A percentile compares a stretch with the other conserved stretches of the same genome.
These are phyloP conservation scores for Monosporozyma aquatica DNA, from an alignment of 805 yeast species.

Conservation along the genomic window DNA sequence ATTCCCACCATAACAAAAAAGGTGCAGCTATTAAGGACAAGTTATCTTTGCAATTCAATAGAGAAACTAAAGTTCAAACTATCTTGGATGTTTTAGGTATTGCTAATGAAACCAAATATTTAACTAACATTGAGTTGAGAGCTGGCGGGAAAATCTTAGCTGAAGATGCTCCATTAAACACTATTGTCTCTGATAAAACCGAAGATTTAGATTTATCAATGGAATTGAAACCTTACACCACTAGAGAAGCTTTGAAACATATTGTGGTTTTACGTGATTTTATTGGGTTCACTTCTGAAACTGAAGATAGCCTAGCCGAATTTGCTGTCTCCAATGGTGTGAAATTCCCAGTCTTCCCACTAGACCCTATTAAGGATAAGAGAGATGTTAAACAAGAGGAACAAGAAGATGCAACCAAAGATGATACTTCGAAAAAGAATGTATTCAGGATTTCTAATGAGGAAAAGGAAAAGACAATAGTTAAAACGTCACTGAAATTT, in stretches of 20 bases:
- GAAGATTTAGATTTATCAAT: slow-evolving; percentile 13
- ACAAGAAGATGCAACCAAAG: slow-evolving; percentile 11
- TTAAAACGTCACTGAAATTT: slow-evolving; percentile 19
- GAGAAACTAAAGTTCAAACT: slow-evolving; percentile 21
- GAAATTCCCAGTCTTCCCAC: slow-evolving; percentile 22
- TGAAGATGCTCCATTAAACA: slow-evolving; percentile 11
- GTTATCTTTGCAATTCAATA: slow-evolving; percentile 20
- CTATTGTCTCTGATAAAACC: slow-evolving; percentile 12
- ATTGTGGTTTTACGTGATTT: slow-evolving; percentile 26
- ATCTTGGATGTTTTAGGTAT: slow-evolving; percentile 21
- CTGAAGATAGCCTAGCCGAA: slow-evolving; percentile 26
- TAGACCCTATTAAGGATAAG: slow-evolving; percentile 16
- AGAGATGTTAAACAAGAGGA: slow-evolving; percentile 6
- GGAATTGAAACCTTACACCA: slow-evolving; percentile 22
- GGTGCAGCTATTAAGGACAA: slow-evolving; percentile 7
- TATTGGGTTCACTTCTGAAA: slow-evolving; percentile 28
- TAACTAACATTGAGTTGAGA: slow-evolving; percentile 23
- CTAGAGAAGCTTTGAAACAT: slow-evolving; percentile 27
- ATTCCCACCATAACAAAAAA: slow-evolving; percentile 8
- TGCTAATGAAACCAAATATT: slow-evolving; percentile 21
- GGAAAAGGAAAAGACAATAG: slow-evolving; percentile 21
- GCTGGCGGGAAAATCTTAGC: slow-evolving; percentile 12
- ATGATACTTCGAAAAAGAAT: slow-evolving; percentile 14
- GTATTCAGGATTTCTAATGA: slow-evolving; percentile 23
- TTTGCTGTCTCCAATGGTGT: slow-evolving; percentile 28